Conservation (phyloP, 2,329 filamentous ascomycete genomes). For the Magnaporthiopsis rhizophila region DNA sequence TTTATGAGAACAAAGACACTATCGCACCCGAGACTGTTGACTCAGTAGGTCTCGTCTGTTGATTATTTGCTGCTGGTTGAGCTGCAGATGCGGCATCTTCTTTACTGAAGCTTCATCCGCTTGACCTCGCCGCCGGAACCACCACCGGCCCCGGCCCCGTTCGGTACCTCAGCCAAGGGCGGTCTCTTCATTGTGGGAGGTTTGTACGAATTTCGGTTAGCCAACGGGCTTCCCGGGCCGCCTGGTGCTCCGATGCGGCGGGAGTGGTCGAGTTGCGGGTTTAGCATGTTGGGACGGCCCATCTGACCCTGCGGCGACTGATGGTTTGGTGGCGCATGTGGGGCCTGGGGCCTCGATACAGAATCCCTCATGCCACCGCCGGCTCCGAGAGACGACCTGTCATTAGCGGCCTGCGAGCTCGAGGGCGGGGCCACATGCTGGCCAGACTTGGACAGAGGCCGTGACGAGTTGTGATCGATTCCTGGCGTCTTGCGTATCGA, state of each 20-base stretch:
- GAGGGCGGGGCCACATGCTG: slow-evolving; percentile 40
- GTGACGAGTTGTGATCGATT: slow-evolving; percentile 71
- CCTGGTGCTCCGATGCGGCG: slow-evolving; percentile 53
- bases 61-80: not conserved
- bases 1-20: not conserved
- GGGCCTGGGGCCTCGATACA: not conserved
- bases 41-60: not conserved
- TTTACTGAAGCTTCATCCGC: slow-evolving; percentile 36
- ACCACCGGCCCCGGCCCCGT: slow-evolving; percentile 23
- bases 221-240: slow-evolving; percentile 45
- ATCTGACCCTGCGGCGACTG: slow-evolving; percentile 10
- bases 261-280: slow-evolving; percentile 45
- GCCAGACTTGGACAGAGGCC: slow-evolving; percentile 55
- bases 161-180: slow-evolving; percentile 44
- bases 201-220: slow-evolving; percentile 50
- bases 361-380: slow-evolving; percentile 5
- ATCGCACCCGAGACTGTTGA: not conserved
- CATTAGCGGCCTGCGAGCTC: slow-evolving; percentile 15
- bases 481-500: slow-evolving; percentile 86
- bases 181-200: slow-evolving; percentile 51
- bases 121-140: slow-evolving; percentile 36
- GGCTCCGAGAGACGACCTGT: slow-evolving; percentile 4
- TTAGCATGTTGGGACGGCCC: slow-evolving; percentile 33
- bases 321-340: slow-evolving; percentile 3
- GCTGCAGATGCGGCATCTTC: not conserved